phyloP scores from a whole-genome alignment of 2,329 filamentous ascomycete species.

The Lachnellula suecica region DNA sequence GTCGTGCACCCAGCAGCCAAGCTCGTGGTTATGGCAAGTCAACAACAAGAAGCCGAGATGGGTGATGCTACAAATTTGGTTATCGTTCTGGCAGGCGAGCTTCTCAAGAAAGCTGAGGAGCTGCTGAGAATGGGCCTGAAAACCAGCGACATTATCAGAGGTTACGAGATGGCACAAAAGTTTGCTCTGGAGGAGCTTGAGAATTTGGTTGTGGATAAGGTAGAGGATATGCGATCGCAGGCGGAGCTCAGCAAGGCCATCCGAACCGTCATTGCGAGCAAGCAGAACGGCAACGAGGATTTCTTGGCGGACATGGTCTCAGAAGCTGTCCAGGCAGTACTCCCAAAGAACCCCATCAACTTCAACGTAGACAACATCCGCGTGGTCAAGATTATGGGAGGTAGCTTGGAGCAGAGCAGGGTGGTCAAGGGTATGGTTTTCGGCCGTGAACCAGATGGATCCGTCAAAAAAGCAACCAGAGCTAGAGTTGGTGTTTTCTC shows the following conservation, averaged over 20 bases:
- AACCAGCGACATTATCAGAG: constrained; percentile 94
- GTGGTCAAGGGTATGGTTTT: constrained; percentile 99
- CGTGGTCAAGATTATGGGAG: constrained; percentile 99
- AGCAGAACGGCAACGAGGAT: constrained; percentile 93
- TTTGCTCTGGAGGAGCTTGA: constrained; percentile 84
- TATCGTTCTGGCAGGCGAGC: constrained; percentile 90
- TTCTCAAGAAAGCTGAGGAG: constrained; percentile 96
- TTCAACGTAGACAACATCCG: constrained; percentile 99
- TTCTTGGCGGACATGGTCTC: constrained; percentile 84
- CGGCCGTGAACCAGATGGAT: constrained; percentile 88
- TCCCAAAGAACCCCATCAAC: constrained; percentile 92
- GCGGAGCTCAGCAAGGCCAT: constrained; percentile 92
- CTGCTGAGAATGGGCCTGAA: constrained; percentile 95
- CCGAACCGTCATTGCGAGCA: constrained; percentile 91
- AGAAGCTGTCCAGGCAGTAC: constrained; percentile 79
- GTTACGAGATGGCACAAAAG: constrained; percentile 92
- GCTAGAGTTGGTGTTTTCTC: constrained; percentile 97
- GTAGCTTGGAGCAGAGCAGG: constrained; percentile 87
- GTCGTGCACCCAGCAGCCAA: constrained; percentile 98
- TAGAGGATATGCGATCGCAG: constrained; percentile 78
- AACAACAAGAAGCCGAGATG: constrained; percentile 99
- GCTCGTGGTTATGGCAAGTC: constrained; percentile 95
- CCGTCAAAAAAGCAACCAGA: constrained; percentile 84
- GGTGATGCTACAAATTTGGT: constrained; percentile 97
- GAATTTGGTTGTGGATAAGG: constrained; percentile 86